Conservation (phyloP, 345 rosid species). For the Physaria fendleri region DNA sequence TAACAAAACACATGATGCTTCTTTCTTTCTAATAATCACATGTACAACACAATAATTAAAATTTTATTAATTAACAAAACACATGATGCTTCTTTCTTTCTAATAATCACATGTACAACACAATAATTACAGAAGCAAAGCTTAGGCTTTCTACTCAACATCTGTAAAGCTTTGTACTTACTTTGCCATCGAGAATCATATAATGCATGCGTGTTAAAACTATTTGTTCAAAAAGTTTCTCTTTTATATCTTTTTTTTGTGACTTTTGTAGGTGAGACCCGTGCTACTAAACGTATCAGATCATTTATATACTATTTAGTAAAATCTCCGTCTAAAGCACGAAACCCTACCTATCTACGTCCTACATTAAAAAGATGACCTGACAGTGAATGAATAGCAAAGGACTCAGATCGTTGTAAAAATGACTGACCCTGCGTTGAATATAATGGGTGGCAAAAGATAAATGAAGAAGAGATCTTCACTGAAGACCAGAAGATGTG, state of each 20-base stretch:
- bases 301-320: too few species aligned
- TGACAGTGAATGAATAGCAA: too few species aligned
- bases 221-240: background rate
- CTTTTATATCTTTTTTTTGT: too few species aligned
- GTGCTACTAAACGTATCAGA: background rate
- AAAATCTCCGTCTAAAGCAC: too few species aligned
- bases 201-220: background rate
- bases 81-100: background rate
- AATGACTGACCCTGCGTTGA: slow-evolving; percentile 84
- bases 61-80: slow-evolving; percentile 2
- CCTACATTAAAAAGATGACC: too few species aligned
- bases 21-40: slow-evolving; percentile 12
- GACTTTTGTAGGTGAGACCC: background rate
- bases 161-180: slow-evolving; percentile 1
- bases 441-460: slow-evolving; percentile 96
- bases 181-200: slow-evolving; percentile 17
- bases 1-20: background rate
- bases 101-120: slow-evolving; percentile 12
- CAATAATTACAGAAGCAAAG: background rate
- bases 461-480: slow-evolving; percentile 99
- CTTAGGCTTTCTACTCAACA: slow-evolving; percentile 4
- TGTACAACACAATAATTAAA: slow-evolving; percentile 6
- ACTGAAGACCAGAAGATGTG: slow-evolving; percentile 91
- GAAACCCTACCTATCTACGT: too few species aligned
- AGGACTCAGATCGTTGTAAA: background rate